Evolutionary conservation across 2,329 filamentous ascomycete species (phyloP).

Genomic region (Clonostachys byssicola): DNA sequence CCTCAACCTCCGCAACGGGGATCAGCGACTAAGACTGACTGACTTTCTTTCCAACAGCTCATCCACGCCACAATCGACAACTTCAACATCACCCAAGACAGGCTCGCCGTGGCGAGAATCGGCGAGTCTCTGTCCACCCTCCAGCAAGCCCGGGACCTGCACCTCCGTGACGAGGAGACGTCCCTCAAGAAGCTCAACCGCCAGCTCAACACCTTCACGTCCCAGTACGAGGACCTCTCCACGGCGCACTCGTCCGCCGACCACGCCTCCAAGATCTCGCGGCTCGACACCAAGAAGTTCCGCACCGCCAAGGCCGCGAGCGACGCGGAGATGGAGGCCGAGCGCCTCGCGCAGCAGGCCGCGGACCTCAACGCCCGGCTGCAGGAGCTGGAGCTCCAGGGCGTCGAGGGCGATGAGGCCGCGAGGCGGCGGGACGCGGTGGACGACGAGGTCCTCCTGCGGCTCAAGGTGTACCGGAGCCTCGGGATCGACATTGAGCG

Average conservation of each 20-base stretch:
- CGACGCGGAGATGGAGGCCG: slow-evolving; percentile 91
- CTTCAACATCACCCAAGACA: slow-evolving; percentile 93
- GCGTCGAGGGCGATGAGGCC: slow-evolving; percentile 63
- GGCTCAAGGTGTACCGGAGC: slow-evolving; percentile 86
- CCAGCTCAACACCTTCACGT: slow-evolving; percentile 67
- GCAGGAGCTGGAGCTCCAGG: slow-evolving; percentile 81
- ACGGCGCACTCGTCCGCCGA: slow-evolving; percentile 70
- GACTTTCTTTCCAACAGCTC: slow-evolving; percentile 50
- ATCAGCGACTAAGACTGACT: background rate
- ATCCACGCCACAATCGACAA: slow-evolving; percentile 89
- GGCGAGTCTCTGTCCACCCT: slow-evolving; percentile 79
- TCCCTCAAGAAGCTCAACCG: slow-evolving; percentile 70
- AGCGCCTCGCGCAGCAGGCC: slow-evolving; percentile 77
- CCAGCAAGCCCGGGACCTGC: slow-evolving; percentile 76
- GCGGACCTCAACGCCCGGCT: slow-evolving; percentile 71
- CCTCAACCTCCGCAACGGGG: background rate
- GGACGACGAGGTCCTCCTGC: slow-evolving; percentile 64
- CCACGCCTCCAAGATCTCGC: slow-evolving; percentile 80
- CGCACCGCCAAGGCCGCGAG: slow-evolving; percentile 86
- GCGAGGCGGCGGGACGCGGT: slow-evolving; percentile 35
- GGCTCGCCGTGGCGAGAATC: slow-evolving; percentile 76
- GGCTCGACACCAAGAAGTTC: slow-evolving; percentile 91
- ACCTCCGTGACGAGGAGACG: slow-evolving; percentile 65
- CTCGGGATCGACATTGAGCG: slow-evolving; percentile 85
- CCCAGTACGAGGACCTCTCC: slow-evolving; percentile 74